Conservation (phyloP, 2,329 filamentous ascomycete species). For the Trichophyton mentagrophytes region DNA sequence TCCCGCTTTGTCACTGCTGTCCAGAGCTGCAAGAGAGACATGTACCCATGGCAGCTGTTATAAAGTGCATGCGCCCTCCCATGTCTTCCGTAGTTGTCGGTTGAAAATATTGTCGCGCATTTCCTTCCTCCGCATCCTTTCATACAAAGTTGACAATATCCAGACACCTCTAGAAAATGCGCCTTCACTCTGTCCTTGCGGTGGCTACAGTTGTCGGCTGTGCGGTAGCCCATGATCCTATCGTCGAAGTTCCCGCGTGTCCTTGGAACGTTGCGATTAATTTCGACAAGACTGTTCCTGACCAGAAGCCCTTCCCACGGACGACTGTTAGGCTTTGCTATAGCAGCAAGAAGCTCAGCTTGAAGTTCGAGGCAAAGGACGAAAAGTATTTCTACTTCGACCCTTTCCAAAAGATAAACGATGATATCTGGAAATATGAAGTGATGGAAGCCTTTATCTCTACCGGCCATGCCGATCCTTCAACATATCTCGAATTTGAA, state of each 20-base stretch:
- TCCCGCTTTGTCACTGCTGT: neutral
- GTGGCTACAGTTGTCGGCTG: conserved; percentile 4
- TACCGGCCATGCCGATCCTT: conserved; percentile 35
- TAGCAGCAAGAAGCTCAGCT: conserved; percentile 27
- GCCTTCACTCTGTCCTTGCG: conserved; percentile 7
- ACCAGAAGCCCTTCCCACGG: conserved; percentile 29
- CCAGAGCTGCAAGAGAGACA: neutral
- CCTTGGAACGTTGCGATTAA: conserved; percentile 5
- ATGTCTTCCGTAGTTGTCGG: neutral
- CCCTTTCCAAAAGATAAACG: conserved; percentile 29
- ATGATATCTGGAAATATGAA: conserved; percentile 38
- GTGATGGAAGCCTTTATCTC: conserved; percentile 42
- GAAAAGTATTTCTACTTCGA: conserved; percentile 40
- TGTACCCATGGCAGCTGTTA: neutral
- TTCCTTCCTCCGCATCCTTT: neutral
- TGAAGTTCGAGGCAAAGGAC: conserved; percentile 36
- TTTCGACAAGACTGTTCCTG: conserved; percentile 32
- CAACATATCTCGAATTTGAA: conserved; percentile 41
- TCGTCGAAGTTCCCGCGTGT: conserved; percentile 8
- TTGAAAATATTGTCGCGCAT: neutral
- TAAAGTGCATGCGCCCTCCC: neutral
- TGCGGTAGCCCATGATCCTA: neutral
- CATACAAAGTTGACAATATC: neutral
- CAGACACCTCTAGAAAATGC: conserved; percentile 6
- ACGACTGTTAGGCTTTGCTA: conserved; percentile 40